Conservation (phyloP, 345 rosid genomes). For the Eucalyptus pauciflora region DNA sequence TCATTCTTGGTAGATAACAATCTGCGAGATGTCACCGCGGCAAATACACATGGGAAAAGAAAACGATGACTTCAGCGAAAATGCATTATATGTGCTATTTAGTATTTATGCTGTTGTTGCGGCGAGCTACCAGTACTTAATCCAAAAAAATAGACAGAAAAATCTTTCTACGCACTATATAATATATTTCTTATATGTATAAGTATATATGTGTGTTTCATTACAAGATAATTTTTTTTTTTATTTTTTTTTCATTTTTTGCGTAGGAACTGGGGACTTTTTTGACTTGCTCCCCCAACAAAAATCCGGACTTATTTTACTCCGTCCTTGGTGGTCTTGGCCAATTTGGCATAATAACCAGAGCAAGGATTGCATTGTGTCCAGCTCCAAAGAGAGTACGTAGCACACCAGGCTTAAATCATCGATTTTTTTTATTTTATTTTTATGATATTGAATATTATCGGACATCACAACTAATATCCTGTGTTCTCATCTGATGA, state of each 20-base stretch:
- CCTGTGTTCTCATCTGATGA: background rate
- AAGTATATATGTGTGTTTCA: background rate
- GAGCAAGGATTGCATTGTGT: slow-evolving; percentile 20
- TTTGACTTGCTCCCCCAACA: background rate
- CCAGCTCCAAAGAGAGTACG: slow-evolving; percentile 15
- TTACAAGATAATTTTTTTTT: background rate
- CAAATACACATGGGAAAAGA: background rate
- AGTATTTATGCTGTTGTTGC: background rate
- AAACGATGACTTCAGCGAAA: background rate
- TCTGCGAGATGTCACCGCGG: background rate
- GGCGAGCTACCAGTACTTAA: background rate
- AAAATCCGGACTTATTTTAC: slow-evolving; percentile 1
- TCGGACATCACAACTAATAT: background rate
- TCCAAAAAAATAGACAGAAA: background rate
- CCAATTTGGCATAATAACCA: slow-evolving; percentile 32
- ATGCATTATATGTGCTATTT: background rate
- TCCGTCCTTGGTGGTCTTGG: slow-evolving; percentile 30
- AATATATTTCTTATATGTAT: background rate
- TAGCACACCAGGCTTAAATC: background rate
- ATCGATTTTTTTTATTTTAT: background rate
- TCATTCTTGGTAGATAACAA: background rate
- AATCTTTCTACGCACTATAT: background rate
- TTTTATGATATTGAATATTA: background rate
- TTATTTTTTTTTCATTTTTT: background rate
- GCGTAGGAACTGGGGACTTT: background rate